Evolutionary conservation across 148 eudicot species (phyloP), one percentile per base, ranked within the genome.

Genomic region (Linanthus parryae): DNA sequence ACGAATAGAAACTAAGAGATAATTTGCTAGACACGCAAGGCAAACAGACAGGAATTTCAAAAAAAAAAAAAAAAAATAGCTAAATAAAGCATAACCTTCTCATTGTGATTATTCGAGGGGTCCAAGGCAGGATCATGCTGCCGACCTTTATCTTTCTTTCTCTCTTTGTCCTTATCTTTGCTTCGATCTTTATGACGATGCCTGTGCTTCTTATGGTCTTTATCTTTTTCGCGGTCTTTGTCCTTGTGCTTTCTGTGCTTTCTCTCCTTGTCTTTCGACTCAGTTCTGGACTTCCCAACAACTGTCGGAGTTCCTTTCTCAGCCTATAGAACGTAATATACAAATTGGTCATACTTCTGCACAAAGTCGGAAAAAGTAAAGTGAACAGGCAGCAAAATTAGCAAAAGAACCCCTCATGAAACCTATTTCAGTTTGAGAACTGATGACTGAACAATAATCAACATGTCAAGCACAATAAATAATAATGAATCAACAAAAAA

Each of bases 151-250:
- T 84, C 94, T 61, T 77, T 85, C 64, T 89, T 85, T 69, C 76
- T 85, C 22, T 78, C 94, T 67, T 82, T 82, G 41, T 85, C 85
- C 68, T 79, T 88, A 47, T 82, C 95, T 62, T 88, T 82, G 55
- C 82, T 82, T 57, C 82, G 82, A 57, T 85, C 97, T 69, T 85
- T 89, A 62, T 85, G 97, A 38, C 85, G 85, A 48, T 85, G 97
- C 61, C 75, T 85, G 73, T 73, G 88, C 76, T 85, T 89, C 78
- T 85, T 89, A 72, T 80, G 91, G 51, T 89, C 97, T 77, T 72
- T 85, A 44, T 89, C 90, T 71, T 80, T 85, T 61, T 89, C 89
- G 59, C 69, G 80, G 52, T 89, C 88, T 57, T 74, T 73, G 66
- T 78, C 82, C 75, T 72, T 88, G 67, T 79, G 87, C 52, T 78